Evolutionary conservation across 2,329 filamentous ascomycete genomes (phyloP), one percentile per base, ranked within the genome.

Genomic region (Arthrobotrys sphaeroides): DNA sequence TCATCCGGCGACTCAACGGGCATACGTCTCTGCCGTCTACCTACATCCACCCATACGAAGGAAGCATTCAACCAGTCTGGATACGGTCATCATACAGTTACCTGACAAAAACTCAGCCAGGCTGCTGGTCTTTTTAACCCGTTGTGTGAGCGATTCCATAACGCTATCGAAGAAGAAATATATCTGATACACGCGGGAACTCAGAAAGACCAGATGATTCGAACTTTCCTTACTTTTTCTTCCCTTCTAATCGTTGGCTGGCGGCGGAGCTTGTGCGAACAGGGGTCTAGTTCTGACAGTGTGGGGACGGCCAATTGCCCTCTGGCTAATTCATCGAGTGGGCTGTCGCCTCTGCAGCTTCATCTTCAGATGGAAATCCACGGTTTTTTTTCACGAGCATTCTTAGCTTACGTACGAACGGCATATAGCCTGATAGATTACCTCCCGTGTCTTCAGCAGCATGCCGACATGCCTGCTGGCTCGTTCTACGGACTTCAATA

Each of bases 271-370:
- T 62, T 74, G 53, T 43, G 18, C 36, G 42, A 42, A 68, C 61
- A 61, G 61, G 70, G 70, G 62, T 74, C 43, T 73, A 60, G 42
- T 66, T 73, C 69, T 74, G 69, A 74, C 70, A 74, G 42, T 62
- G 70, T 74, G 70, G 70, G 62, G 70, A 73, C 47, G n/a, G 68
- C 36, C 49, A 62, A 55, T 55, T 45, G 59, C 61, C 51, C 68
- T 61, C 55, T 61, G 61, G 45, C 43, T 74, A 53, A 74, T 74
- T 73, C 49, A 36, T 28, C 49, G 47, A 62, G 28, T 38, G 28
- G 67, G 61, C 38, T 24, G 36, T 61, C 53, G 51, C 68, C n/a
- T 65, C 51, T 33, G 47, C 57, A 24, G 61, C 36, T 68, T 67
- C 70, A 74, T 45, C 43, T 70, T 70, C 55, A 70, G 55, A 62